These are phyloP conservation scores for Cinchona pubescens DNA, from an alignment of 257 asterid genomes.

Conservation along the genomic window DNA sequence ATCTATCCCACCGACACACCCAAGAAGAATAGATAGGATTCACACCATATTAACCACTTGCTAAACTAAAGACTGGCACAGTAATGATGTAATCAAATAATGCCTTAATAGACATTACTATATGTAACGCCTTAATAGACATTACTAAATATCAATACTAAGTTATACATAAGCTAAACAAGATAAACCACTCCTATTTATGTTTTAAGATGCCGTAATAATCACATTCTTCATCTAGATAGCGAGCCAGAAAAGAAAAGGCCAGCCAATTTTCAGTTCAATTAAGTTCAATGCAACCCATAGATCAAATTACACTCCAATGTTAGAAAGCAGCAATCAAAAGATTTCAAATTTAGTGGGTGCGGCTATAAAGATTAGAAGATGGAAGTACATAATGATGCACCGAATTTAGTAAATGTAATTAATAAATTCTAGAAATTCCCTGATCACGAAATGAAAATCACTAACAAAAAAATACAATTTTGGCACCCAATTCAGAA, in stretches of 20 bases:
- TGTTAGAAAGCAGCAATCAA: background rate
- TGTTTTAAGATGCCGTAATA: background rate
- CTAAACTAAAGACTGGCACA: background rate
- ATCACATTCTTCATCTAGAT: background rate
- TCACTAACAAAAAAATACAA: background rate
- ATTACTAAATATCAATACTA: background rate
- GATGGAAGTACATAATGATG: background rate
- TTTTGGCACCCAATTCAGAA: background rate
- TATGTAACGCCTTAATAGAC: background rate
- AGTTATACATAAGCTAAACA: background rate
- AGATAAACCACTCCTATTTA: background rate
- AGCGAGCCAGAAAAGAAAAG: background rate
- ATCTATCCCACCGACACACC: slow-evolving; percentile 8
- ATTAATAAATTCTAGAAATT: background rate
- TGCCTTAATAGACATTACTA: background rate
- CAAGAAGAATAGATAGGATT: background rate
- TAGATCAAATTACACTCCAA: background rate
- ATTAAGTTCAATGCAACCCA: background rate
- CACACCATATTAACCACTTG: background rate
- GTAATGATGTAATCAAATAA: background rate
- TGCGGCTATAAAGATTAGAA: background rate
- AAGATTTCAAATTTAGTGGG: background rate
- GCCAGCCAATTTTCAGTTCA: background rate
- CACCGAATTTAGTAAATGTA: background rate
- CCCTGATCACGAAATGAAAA: background rate